A percentile compares a stretch with the other conserved stretches of the same genome.
Evolutionary conservation across 345 rosid genomes (phyloP).

Genomic region (Turritis glabra): DNA sequence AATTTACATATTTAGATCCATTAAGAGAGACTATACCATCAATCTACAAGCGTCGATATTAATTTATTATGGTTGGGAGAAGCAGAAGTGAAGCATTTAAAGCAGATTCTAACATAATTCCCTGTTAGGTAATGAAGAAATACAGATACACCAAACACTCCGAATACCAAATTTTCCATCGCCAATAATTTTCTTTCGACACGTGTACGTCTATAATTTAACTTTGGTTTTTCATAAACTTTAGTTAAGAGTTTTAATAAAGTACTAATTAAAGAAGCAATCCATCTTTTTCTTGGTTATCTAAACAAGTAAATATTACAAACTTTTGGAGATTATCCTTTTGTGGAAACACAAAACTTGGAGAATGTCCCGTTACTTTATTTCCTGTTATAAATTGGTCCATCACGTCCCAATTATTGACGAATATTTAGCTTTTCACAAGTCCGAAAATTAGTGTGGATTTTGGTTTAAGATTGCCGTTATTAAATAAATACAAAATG

Average conservation of each 20-base stretch:
- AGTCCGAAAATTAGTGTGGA: neutral
- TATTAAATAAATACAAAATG: neutral
- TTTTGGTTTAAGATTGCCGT: neutral
- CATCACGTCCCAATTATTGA: neutral
- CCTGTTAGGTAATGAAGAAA: neutral
- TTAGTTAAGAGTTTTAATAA: neutral
- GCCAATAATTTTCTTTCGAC: neutral
- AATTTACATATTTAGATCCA: neutral
- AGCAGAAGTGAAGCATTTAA: slow-evolving; percentile 1
- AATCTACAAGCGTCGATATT: neutral
- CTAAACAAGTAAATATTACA: neutral
- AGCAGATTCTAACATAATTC: slow-evolving; percentile 12
- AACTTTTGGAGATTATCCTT: neutral
- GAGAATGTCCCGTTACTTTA: slow-evolving; percentile 12
- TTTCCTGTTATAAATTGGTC: neutral
- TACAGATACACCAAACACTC: slow-evolving; percentile 18
- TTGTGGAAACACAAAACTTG: neutral
- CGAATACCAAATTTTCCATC: neutral
- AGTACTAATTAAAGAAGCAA: neutral
- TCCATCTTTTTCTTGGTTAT: neutral
- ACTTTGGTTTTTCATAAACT: neutral
- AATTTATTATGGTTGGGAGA: neutral
- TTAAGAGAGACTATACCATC: neutral
- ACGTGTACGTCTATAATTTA: neutral
- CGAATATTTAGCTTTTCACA: neutral